A percentile compares a stretch with the other conserved stretches of the same genome.
phyloP scores from a whole-genome alignment of 768 basidiomycete genomes.

The Cystobasidium tubakii region DNA sequence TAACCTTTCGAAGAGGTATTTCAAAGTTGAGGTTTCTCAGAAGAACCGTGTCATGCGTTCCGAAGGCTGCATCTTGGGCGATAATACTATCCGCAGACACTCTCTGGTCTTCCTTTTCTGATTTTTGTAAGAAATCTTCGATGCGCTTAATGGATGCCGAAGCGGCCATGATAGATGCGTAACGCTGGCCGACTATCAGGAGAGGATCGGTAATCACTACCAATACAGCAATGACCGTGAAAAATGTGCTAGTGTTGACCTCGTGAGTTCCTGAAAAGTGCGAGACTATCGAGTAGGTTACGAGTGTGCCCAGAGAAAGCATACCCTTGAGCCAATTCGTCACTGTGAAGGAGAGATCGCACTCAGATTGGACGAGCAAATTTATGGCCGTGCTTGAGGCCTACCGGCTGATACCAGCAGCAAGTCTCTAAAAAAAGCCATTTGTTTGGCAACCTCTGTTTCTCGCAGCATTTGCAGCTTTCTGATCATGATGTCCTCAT shows the following conservation, averaged over 20 bases:
- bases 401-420: slow-evolving; percentile 2
- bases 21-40: slow-evolving; percentile 11
- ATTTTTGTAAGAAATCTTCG: slow-evolving; percentile 19
- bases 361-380: too few species aligned
- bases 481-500: slow-evolving; percentile 18
- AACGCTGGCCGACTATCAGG: slow-evolving; percentile 35
- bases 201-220: slow-evolving; percentile 29
- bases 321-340: slow-evolving; percentile 33
- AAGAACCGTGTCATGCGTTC: background rate
- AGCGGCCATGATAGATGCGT: slow-evolving; percentile 23
- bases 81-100: slow-evolving; percentile 9
- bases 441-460: slow-evolving; percentile 21
- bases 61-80: background rate
- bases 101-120: slow-evolving; percentile 22
- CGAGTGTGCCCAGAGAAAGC: slow-evolving; percentile 25
- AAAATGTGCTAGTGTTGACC: slow-evolving; percentile 18
- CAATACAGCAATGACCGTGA: slow-evolving; percentile 32
- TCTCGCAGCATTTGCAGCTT: slow-evolving; percentile 19
- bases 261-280: slow-evolving; percentile 7
- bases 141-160: slow-evolving; percentile 19
- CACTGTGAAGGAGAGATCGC: background rate
- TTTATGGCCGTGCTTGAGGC: too few species aligned
- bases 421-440: slow-evolving; percentile 6
- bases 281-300: slow-evolving; percentile 36
- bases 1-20: background rate